These are phyloP conservation scores for Nicotiana paniculata DNA, from an alignment of 257 asterid genomes.

Conservation along the genomic window DNA sequence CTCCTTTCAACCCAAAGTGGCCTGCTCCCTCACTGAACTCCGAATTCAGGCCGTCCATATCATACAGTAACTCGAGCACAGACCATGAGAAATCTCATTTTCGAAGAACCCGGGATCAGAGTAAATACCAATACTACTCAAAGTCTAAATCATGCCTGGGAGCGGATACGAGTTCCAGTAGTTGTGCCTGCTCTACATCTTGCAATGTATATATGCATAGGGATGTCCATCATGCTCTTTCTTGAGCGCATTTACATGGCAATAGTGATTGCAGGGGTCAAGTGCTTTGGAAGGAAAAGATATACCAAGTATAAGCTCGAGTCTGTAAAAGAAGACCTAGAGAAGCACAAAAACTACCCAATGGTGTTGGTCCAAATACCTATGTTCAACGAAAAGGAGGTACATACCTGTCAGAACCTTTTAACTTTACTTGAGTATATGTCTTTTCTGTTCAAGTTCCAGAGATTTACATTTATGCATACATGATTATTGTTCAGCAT, in stretches of 20 bases:
- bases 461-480: not conserved
- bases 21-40: constrained; percentile 15
- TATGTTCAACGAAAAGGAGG: constrained; percentile 90
- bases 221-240: constrained; percentile 83
- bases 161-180: constrained; percentile 51
- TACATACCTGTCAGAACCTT: constrained; percentile 8
- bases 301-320: constrained; percentile 78
- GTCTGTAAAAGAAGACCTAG: constrained; percentile 54
- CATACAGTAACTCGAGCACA: not conserved
- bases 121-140: constrained; percentile 42
- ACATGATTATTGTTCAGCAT: not conserved
- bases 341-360: constrained; percentile 47
- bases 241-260: constrained; percentile 86
- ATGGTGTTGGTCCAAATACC: constrained; percentile 80
- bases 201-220: constrained; percentile 58
- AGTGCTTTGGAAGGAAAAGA: constrained; percentile 58
- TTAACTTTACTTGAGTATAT: not conserved
- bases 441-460: not conserved
- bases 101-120: constrained; percentile 24
- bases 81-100: constrained; percentile 53
- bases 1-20: constrained; percentile 20
- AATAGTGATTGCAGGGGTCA: constrained; percentile 55
- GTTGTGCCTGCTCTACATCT: constrained; percentile 50
- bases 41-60: constrained; percentile 11
- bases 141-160: constrained; percentile 52